Evolutionary conservation across 257 asterid species (phyloP).

Genomic region (Solanum corneliomulleri): DNA sequence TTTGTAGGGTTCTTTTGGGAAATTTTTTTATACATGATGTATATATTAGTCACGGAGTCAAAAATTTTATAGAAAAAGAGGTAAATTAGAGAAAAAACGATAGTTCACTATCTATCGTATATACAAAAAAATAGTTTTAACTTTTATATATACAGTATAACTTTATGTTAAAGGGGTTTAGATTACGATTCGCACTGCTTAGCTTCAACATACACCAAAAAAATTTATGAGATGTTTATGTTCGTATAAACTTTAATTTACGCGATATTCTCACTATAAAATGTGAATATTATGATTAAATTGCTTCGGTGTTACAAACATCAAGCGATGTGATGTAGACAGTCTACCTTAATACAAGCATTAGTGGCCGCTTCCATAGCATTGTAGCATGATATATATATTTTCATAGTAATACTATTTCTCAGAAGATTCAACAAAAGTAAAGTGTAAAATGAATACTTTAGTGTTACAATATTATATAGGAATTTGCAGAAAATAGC

Average conservation of each 20-base stretch:
- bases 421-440: not conserved
- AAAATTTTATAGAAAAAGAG: fast-evolving
- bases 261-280: not conserved
- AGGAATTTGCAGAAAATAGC: not conserved
- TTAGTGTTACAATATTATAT: not conserved
- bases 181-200: fast-evolving
- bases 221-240: not conserved
- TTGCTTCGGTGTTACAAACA: not conserved
- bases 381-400: not conserved
- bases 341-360: not conserved
- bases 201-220: not conserved
- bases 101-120: not conserved
- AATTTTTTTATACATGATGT: not conserved
- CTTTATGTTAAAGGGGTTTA: not conserved
- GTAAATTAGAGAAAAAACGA: not conserved
- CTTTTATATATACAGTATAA: not conserved
- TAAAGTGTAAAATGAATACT: not conserved
- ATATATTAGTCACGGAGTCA: not conserved
- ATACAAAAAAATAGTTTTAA: not conserved
- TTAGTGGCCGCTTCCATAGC: fast-evolving
- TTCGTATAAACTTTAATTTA: not conserved
- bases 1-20: not conserved
- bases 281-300: not conserved
- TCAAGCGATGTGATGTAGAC: fast-evolving
- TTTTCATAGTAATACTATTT: not conserved